A percentile compares a stretch with the other conserved stretches of the same genome.
Evolutionary conservation across 1,284 basidiomycete genomes (phyloP).

Genomic region (Rhodotorula sp.): DNA sequence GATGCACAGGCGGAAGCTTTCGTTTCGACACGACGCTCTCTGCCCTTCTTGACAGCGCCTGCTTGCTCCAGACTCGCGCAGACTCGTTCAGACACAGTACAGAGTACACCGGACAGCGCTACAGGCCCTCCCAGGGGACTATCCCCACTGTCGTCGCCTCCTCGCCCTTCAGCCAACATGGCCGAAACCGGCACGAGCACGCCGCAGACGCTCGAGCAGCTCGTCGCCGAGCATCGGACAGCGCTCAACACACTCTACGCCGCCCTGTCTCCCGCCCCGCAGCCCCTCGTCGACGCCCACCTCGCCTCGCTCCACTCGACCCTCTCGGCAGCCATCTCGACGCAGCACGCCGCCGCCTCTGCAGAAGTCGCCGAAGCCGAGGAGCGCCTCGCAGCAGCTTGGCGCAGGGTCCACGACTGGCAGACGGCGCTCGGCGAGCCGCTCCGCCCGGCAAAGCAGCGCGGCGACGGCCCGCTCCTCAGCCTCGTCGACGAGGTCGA

Average conservation of each 20-base stretch:
- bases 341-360: constrained; percentile 27
- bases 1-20: no score
- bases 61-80: no score
- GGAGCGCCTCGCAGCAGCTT: not conserved
- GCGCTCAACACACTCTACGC: constrained; percentile 18
- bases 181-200: not conserved
- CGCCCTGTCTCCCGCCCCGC: constrained; percentile 17
- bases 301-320: constrained; percentile 6
- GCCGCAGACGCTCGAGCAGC: not conserved
- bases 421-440: constrained; percentile 32
- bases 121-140: no score
- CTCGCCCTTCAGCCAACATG: constrained; percentile 18
- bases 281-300: constrained; percentile 9
- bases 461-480: constrained; percentile 13
- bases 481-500: constrained; percentile 23
- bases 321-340: constrained; percentile 14
- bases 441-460: not conserved
- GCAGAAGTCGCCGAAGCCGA: constrained; percentile 24
- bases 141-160: not conserved
- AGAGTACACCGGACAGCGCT: no score
- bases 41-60: no score
- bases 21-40: no score
- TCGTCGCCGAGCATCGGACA: constrained; percentile 8
- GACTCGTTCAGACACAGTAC: no score
- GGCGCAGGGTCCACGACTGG: constrained; percentile 30